These are phyloP conservation scores for Delphinella strobiligena DNA, from an alignment of 2,329 filamentous ascomycete genomes.

Conservation along the genomic window DNA sequence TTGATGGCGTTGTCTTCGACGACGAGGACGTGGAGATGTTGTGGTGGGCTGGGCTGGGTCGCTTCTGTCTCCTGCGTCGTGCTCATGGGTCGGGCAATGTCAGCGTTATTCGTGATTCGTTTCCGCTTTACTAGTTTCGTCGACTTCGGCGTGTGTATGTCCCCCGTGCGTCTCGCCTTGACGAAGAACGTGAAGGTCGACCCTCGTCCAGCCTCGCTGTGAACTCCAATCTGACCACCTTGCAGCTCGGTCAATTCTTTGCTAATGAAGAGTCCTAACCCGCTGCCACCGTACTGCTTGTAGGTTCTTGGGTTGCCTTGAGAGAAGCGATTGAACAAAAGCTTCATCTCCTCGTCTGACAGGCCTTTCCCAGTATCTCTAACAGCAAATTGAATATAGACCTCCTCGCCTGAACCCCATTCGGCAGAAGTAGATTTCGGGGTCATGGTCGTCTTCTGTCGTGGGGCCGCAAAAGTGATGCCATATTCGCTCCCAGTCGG, in stretches of 20 bases:
- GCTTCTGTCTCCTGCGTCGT: not conserved
- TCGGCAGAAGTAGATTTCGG: slow-evolving; percentile 15
- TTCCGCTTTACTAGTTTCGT: too few relatives aligned
- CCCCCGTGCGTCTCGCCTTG: slow-evolving; percentile 37
- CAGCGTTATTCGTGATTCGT: not conserved
- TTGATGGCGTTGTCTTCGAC: slow-evolving; percentile 21
- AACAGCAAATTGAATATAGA: slow-evolving; percentile 25
- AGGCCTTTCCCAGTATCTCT: slow-evolving; percentile 25
- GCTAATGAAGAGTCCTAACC: slow-evolving; percentile 57
- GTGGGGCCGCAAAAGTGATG: slow-evolving; percentile 21
- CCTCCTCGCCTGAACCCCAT: slow-evolving; percentile 23
- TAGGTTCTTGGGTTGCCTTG: slow-evolving; percentile 57
- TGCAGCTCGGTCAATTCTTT: slow-evolving; percentile 54
- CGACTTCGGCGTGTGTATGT: not conserved
- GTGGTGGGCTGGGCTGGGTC: not conserved
- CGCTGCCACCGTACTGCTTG: slow-evolving; percentile 56
- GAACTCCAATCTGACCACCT: slow-evolving; percentile 54
- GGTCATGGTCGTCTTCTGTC: slow-evolving; percentile 6
- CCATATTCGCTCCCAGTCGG: slow-evolving; percentile 21
- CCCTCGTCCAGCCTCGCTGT: slow-evolving; percentile 44
- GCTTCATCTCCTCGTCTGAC: slow-evolving; percentile 19
- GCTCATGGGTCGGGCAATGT: not conserved
- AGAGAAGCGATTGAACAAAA: slow-evolving; percentile 55
- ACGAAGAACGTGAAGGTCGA: slow-evolving; percentile 57
- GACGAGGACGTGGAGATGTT: slow-evolving; percentile 11